Percentiles rank a stretch among this genome's conserved stretches.
Evolutionary conservation across 352 stramenopile species (phyloP).

Genomic region (Pythium angustatum): DNA sequence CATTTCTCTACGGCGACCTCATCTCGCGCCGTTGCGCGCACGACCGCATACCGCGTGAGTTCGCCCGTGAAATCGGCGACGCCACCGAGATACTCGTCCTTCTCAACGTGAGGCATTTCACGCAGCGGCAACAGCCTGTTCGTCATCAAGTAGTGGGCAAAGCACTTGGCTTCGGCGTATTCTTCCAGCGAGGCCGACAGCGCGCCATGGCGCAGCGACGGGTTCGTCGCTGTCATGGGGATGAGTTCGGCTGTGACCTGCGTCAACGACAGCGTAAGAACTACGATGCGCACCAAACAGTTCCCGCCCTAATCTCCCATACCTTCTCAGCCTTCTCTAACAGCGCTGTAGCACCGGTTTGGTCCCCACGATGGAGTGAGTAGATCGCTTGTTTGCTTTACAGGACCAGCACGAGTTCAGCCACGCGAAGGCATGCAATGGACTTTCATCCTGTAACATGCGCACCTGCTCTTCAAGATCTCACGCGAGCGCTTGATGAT

Average conservation of each 20-base stretch:
- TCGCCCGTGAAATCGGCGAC: conserved; percentile 95
- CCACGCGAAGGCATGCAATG: no score
- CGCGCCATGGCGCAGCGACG: conserved; percentile 74
- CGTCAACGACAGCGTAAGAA: neutral
- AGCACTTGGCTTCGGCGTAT: conserved; percentile 93
- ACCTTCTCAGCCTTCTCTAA: conserved; percentile 59
- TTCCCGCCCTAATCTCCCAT: neutral
- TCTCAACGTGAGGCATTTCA: conserved; percentile 53
- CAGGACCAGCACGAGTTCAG: no score
- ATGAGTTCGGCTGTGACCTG: conserved; percentile 79
- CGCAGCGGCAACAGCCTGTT: conserved; percentile 57
- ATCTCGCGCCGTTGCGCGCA: conserved; percentile 87
- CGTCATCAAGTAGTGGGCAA: conserved; percentile 79
- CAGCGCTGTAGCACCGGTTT: conserved; percentile 50
- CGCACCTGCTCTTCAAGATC: conserved; percentile 90
- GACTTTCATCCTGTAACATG: neutral
- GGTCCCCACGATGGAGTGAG: conserved; percentile 89
- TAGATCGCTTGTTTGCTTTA: conserved; percentile 94
- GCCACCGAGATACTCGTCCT: conserved; percentile 94
- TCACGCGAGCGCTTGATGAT: conserved; percentile 96
- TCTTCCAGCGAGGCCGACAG: conserved; percentile 92
- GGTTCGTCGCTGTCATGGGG: conserved; percentile 78
- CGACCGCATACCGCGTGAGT: conserved; percentile 86
- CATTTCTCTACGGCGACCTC: conserved; percentile 78
- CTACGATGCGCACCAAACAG: neutral